Percentiles rank a stretch among this genome's conserved stretches.
Conservation (phyloP, 2,329 filamentous ascomycete species). For the Huntiella omanensis region DNA sequence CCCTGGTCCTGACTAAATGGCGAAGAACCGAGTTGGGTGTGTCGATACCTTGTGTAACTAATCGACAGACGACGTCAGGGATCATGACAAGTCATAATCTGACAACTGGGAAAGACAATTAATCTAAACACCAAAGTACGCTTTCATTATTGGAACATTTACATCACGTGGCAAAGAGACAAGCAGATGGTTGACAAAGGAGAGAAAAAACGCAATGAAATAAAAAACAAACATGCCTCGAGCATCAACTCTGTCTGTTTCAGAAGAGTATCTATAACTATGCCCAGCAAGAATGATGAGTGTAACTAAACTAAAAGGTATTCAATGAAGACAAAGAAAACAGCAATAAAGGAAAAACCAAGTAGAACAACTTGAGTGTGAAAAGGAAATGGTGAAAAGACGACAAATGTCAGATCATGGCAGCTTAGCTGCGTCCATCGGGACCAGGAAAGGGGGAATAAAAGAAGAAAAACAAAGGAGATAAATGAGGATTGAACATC, state of each 20-base stretch:
- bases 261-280: conserved; percentile 4
- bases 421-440: no score
- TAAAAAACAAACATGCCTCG: conserved; percentile 2
- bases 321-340: background rate
- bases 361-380: background rate
- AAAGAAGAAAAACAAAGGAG: background rate
- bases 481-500: background rate
- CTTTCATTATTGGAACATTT: background rate
- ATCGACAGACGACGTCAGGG: no score
- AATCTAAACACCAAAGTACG: no score
- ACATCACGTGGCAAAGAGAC: background rate
- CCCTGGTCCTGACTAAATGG: no score
- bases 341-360: conserved; percentile 1
- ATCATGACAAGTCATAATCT: no score
- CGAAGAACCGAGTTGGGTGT: no score
- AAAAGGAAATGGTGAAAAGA: background rate
- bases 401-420: background rate
- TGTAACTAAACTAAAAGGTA: background rate
- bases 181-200: background rate
- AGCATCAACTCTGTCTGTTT: conserved; percentile 1
- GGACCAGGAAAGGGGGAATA: no score
- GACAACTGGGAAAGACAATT: no score
- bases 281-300: conserved; percentile 2
- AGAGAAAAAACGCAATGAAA: background rate
- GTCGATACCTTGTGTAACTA: no score